Evolutionary conservation across 2,329 filamentous ascomycete species (phyloP), one percentile per base, ranked within the genome.

Genomic region (Neopestalotiopsis sp.): DNA sequence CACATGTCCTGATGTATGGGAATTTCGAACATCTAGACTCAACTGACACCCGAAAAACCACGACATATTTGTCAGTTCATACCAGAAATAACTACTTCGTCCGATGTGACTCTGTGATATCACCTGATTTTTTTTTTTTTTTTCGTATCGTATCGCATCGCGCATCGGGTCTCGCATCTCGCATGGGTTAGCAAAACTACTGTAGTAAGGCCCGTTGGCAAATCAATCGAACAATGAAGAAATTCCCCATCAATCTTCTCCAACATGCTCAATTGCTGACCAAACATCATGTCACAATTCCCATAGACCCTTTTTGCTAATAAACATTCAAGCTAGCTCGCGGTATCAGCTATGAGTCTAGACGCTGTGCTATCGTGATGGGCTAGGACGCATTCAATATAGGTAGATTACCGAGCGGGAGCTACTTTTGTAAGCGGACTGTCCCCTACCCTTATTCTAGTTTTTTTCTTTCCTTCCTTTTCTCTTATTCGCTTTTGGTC

Each of bases 371-470:
- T 52, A 52, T 52, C 45, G 9, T 20, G 14, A 20, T 52, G n/a
- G 45, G 17, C 45, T 52, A 52, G 45, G 45, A 52, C 45, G 45
- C 7, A 52, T 52, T 52, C 45, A 52, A n/a, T 38, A 10, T 38
- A 38, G 45, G n/a, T n/a, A 52, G 45, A 52, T 52, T 52, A 17
- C 45, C 17, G 45, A 52, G 45, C 45, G 45, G 45, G 45, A 52
- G 45, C 45, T 20, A n/a, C 45, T 20, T 12, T 52, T 52, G 17
- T n/a, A 20, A n/a, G 45, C 45, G 17, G 45, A 52, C 45, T 28
- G 45, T 52, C 45, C 45, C 45, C 45, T 52, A 52, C 45, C 45
- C 45, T 45, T 52, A 52, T 52, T 52, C 45, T 52, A 52, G n/a
- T 20, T 52, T 52, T 52, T 52, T 7, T 52, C n/a, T 52, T 17